Base-by-base conservation (phyloP, 371 early-diverging fungal species). In the Polyrhizophydium stewartii region DNA sequence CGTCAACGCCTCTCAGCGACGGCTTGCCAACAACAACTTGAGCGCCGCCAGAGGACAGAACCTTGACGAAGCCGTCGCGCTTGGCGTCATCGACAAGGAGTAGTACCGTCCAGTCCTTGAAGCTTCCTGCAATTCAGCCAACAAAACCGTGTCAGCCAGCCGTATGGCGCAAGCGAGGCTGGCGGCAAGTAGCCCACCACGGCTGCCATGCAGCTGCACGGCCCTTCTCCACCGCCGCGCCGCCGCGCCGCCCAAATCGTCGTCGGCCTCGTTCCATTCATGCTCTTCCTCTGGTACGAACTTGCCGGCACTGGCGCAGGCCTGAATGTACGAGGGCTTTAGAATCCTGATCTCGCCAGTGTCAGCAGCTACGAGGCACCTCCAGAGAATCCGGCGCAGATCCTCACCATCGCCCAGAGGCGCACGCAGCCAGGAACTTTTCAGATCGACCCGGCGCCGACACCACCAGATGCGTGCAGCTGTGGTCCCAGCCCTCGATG, bases 401-500 rank as follows among this genome's bases (percentile, higher is more conserved):
- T n/a, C 3, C 19, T 19, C 40, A 56, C 69, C 69, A 68, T 28
- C 17, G 19, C 0, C 69, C 64, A 3, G 43, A 7, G 1, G 69
- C 65, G 50, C 60, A 56, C 12, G 62, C 69, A 2, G 65, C 60
- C 1, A 65, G 55, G 27, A 43, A 57, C 37, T 68, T 68, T 43
- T 68, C 69, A 28, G 65, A 60, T 6, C 51, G 50, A 25, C 33
- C 58, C 17, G 61, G 37, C 17, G 33, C 24, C n/a, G 30, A 38
- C 7, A 51, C 56, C 28, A 68, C 56, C 35, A 68, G 35, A 47
- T 68, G 68, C 2, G 68, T 68, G 46, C 68, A 68, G 9, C 45
- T 35, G 3, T 24, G 50, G 30, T 41, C 32, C 60, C 66, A 68
- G 2, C 32, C 50, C 7, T 55, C 50, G 25, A 47, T 17, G 12